Base-by-base conservation (phyloP, 306 rosid genomes). In the Fagus sylvatica region DNA sequence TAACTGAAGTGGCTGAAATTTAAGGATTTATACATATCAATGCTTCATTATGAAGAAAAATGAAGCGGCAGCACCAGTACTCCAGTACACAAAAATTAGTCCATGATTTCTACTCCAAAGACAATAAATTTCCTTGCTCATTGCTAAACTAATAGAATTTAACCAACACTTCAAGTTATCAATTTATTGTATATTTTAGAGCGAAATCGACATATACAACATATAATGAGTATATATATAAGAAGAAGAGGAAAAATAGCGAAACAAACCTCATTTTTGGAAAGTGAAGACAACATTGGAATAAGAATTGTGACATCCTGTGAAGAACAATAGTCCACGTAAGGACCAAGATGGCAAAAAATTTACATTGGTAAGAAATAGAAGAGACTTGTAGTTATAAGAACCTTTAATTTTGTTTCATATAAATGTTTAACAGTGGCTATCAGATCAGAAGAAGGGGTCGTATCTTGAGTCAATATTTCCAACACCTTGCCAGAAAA, bases 251-350 rank as follows among this genome's bases (percentile, higher is more conserved):
- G 74, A 30, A 71, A 42, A 70, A 55, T 33, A 32, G 83, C 55
- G 57, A 33, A 71, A 55, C 80, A 84, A 46, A 96, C 99, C 98
- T 96, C 99, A 53, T 80, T 83, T 89, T 88, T 96, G 74, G 98
- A 83, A 76, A 96, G 96, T 2, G 97, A 93, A 75, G 97, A 79
- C 78, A 96, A 80, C 85, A 96, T 86, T 16, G 99, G 99, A 79
- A 96, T 96, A 64, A 96, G 97, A 85, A 96, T 96, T 73, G 99
- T 84, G 86, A 96, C 99, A 80, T 96, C 99, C 99, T 90, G 96
- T 80, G 84, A 78, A 39, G 68, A 79, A 71, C 36, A 84, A 74
- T 57, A 77, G 62, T 40, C 55, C 48, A 75, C 71, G 77, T 71
- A 76, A 87, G 72, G 43, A 85, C 74, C 13, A 84, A 73, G 62